Evolutionary conservation across 2,329 filamentous ascomycete genomes (phyloP), one percentile per base, ranked within the genome.

Genomic region (Cordyceps cateniannulata): DNA sequence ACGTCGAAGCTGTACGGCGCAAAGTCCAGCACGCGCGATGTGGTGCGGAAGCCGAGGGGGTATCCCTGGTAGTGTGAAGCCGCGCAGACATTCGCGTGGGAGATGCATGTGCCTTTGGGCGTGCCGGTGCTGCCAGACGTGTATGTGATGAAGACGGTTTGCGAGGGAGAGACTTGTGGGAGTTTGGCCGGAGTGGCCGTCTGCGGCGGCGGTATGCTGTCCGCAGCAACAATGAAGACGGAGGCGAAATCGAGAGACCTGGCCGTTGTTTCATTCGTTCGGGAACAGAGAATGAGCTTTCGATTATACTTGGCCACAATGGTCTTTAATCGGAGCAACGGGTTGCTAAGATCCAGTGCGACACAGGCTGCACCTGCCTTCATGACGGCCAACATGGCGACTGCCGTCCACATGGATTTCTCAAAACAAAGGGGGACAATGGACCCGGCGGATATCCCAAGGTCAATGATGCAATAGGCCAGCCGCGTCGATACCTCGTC

Each of bases 91-190:
- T 76, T 75, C 24, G 65, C 68, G 59, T 79, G 76, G 4, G 73
- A 71, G 55, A 78, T 69, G 16, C 80, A 73, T 16, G 81, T 79
- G 22, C 81, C 81, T 66, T 84, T 84, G 0, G 81, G 81, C 10
- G 70, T 73, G 8, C 81, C 81, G 0, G 81, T 84, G 45, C 77
- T 82, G 35, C 81, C 81, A 1, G 81, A 83, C 8, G 81, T 84
- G 68, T 82, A 84, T 66, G 82, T 79, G 64, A 80, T 77, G 49
- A 70, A 72, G 59, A 69, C 24, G 16, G 50, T 53, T 14, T 51
- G 44, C 42, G 24, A 45, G 22, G 20, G 42, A 3, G 40, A 56
- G 6, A 32, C 32, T 40, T 56, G 24, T 18, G 25, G 42, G 18
- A 27, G 20, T 12, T 56, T 40, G 5, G 40, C 25, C 9, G 22